phyloP scores from a whole-genome alignment of 352 stramenopile genomes.

The Phytophthora meadii region DNA sequence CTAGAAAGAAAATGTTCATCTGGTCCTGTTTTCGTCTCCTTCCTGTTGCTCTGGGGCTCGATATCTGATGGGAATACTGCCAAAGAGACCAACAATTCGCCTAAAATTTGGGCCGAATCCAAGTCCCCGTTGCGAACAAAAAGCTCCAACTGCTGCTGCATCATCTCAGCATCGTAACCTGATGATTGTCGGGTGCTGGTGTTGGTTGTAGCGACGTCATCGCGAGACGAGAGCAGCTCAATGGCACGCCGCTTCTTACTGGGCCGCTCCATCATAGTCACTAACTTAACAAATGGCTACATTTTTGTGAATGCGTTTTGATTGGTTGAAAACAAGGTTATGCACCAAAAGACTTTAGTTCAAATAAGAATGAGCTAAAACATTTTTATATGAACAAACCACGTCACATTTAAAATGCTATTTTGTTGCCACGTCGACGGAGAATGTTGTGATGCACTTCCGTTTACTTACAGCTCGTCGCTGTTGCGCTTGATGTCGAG shows the following conservation, averaged over 20 bases:
- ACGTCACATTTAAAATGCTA: constrained; percentile 18
- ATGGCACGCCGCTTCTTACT: constrained; percentile 45
- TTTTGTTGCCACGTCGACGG: not conserved
- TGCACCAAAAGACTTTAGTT: too few relatives aligned
- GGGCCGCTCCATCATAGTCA: constrained; percentile 22
- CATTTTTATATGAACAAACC: constrained; percentile 16
- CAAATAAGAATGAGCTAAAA: not conserved
- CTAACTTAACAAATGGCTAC: too few relatives aligned
- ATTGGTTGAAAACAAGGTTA: too few relatives aligned
- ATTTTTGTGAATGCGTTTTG: too few relatives aligned
- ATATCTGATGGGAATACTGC: constrained; percentile 40
- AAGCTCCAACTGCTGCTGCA: constrained; percentile 68
- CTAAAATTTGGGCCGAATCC: constrained; percentile 72
- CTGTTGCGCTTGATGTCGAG: constrained; percentile 92
- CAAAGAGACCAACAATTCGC: constrained; percentile 63
- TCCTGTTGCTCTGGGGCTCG: constrained; percentile 7
- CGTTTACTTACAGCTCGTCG: constrained; percentile 55
- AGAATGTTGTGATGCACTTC: not conserved
- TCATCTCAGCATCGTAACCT: constrained; percentile 48
- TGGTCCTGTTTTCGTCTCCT: not conserved
- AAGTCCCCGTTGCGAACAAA: constrained; percentile 57
- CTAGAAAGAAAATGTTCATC: constrained; percentile 27
- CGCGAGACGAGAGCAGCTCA: constrained; percentile 11
- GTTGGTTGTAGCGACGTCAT: constrained; percentile 9
- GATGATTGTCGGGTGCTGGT: not conserved